Evolutionary conservation across 2,329 filamentous ascomycete genomes (phyloP).

Genomic region (Xylaria sp.): DNA sequence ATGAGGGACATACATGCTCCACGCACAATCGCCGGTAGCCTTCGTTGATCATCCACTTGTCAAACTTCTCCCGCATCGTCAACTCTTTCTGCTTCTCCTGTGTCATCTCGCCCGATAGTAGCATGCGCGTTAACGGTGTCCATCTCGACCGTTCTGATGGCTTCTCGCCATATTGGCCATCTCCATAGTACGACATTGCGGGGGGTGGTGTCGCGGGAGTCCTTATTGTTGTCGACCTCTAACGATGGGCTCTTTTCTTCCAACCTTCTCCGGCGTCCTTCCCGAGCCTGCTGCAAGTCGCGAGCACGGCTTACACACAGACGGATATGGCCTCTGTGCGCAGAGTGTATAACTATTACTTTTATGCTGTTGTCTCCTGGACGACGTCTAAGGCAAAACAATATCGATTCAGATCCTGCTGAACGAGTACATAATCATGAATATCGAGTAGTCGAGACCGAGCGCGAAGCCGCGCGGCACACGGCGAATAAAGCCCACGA

Average conservation of each 20-base stretch:
- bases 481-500: constrained; percentile 10
- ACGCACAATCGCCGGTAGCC: constrained; percentile 80
- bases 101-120: constrained; percentile 82
- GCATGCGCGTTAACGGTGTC: constrained; percentile 81
- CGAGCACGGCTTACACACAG: constrained; percentile 25
- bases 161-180: constrained; percentile 46
- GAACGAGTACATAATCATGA: constrained; percentile 49
- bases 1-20: constrained; percentile 17
- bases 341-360: constrained; percentile 27
- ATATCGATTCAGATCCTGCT: constrained; percentile 62
- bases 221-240: constrained; percentile 21
- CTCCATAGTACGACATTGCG: constrained; percentile 46
- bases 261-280: constrained; percentile 21
- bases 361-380: constrained; percentile 26
- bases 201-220: constrained; percentile 26
- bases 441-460: constrained; percentile 16
- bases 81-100: constrained; percentile 73
- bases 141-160: constrained; percentile 77
- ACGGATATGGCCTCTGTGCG: constrained; percentile 20
- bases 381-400: constrained; percentile 28
- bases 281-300: constrained; percentile 23
- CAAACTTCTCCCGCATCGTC: constrained; percentile 72
- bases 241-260: constrained; percentile 17
- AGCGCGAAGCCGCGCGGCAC: background rate
- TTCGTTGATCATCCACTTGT: constrained; percentile 90